Conservation (phyloP, 1,284 basidiomycete genomes). For the Sanghuangporus sanghuang region DNA sequence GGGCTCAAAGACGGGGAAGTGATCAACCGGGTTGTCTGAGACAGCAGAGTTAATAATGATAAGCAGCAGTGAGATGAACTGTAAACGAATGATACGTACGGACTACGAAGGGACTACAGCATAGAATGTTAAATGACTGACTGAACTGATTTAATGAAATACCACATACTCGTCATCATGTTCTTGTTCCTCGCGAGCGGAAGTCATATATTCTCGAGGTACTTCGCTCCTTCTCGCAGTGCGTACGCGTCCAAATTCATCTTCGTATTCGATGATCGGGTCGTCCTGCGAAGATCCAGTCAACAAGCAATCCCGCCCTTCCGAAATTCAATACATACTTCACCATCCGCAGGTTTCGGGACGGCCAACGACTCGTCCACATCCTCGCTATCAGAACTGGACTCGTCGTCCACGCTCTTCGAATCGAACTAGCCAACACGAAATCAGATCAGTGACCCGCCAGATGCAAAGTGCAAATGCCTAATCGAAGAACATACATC, state of each 20-base stretch:
- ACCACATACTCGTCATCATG: constrained; percentile 42
- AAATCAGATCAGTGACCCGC: background rate
- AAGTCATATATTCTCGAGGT: constrained; percentile 55
- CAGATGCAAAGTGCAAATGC: background rate
- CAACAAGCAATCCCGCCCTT: background rate
- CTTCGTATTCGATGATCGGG: constrained; percentile 78
- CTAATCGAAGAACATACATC: constrained; percentile 55
- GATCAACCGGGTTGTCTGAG: constrained; percentile 69
- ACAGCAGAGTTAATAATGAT: constrained; percentile 7
- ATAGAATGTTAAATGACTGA: constrained; percentile 6
- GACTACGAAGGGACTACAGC: constrained; percentile 49
- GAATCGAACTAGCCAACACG: constrained; percentile 59
- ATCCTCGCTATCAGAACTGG: constrained; percentile 66
- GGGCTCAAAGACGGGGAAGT: constrained; percentile 84
- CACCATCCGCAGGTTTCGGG: constrained; percentile 38
- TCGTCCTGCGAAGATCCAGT: constrained; percentile 43
- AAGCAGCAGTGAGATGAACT: background rate
- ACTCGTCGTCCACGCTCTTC: constrained; percentile 43
- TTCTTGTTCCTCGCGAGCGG: constrained; percentile 28
- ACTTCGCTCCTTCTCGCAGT: constrained; percentile 70
- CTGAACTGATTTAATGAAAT: background rate
- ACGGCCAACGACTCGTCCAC: constrained; percentile 66
- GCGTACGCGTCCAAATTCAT: constrained; percentile 79
- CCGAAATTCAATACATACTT: constrained; percentile 30
- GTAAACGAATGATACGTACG: constrained; percentile 26